Conservation (phyloP, 176 grass and related monocot species). For the Oryza glumipatula region DNA sequence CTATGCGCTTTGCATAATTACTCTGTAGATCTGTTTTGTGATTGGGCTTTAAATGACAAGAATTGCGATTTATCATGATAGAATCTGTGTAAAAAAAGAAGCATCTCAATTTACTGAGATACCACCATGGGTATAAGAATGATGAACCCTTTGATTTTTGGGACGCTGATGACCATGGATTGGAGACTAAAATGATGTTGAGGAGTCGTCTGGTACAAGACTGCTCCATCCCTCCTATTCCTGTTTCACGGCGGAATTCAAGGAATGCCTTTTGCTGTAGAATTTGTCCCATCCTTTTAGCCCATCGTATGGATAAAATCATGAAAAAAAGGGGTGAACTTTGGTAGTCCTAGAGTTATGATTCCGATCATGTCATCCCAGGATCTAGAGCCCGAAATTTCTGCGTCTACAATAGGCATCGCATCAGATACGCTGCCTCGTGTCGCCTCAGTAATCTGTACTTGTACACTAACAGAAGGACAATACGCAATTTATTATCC, state of each 20-base stretch:
- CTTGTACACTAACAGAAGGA: not conserved
- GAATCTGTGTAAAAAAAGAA: not conserved
- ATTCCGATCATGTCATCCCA: not conserved
- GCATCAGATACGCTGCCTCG: not conserved
- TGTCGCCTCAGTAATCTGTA: not conserved
- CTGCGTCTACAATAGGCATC: not conserved
- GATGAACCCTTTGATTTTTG: slow-evolving; percentile 28
- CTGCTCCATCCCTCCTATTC: not conserved
- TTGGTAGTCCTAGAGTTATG: not conserved
- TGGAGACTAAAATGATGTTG: slow-evolving; percentile 7
- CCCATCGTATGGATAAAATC: not conserved
- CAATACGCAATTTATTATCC: not conserved
- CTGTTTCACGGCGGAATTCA: not conserved
- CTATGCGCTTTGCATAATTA: not conserved
- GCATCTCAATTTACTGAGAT: not conserved
- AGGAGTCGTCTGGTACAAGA: not conserved
- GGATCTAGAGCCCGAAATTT: not conserved
- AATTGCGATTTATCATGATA: not conserved
- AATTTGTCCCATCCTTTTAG: slow-evolving; percentile 29
- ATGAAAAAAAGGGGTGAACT: not conserved
- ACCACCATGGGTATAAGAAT: not conserved
- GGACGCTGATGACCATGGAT: not conserved
- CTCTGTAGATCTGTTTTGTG: too few species aligned
- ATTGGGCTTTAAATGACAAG: not conserved
- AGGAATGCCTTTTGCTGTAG: slow-evolving; percentile 5